Evolutionary conservation across 805 yeast genomes (phyloP).

Genomic region (Candida silvicultrix): DNA sequence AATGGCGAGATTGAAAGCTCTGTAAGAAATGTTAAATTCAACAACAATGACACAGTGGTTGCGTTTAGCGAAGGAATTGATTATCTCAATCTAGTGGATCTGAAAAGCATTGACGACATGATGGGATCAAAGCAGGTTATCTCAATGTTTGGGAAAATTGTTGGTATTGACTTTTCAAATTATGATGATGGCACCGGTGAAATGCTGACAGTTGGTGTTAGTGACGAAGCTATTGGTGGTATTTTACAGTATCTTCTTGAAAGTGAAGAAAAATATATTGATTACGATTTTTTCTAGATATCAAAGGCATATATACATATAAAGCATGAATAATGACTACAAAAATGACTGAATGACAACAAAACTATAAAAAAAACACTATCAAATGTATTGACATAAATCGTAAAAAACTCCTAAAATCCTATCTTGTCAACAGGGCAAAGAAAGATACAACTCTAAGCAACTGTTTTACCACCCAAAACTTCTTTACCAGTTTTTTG

Average conservation of each 20-base stretch:
- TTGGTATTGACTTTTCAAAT: slow-evolving; percentile 45
- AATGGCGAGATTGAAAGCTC: slow-evolving; percentile 37
- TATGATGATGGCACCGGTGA: slow-evolving; percentile 36
- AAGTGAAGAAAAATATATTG: slow-evolving; percentile 29
- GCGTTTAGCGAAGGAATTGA: slow-evolving; percentile 57
- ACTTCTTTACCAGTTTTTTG: slow-evolving; percentile 89
- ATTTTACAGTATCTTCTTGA: slow-evolving; percentile 40
- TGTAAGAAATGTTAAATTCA: slow-evolving; percentile 46
- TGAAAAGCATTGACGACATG: slow-evolving; percentile 20
- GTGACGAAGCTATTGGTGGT: slow-evolving; percentile 54
- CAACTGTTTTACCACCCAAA: slow-evolving; percentile 50
- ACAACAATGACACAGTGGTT: slow-evolving; percentile 36
- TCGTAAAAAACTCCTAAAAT: too few species aligned
- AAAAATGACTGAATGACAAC: background rate
- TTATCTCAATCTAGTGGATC: slow-evolving; percentile 43
- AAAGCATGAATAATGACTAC: background rate
- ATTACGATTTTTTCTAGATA: slow-evolving; percentile 28
- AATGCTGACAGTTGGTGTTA: slow-evolving; percentile 44
- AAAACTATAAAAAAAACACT: too few species aligned
- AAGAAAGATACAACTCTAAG: slow-evolving; percentile 2
- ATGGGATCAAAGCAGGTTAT: slow-evolving; percentile 35
- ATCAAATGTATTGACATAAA: background rate
- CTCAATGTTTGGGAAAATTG: slow-evolving; percentile 51
- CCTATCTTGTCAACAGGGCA: too few species aligned
- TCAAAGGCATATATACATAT: background rate